Conservation (phyloP, 257 asterid species). For the Linaria vulgaris region DNA sequence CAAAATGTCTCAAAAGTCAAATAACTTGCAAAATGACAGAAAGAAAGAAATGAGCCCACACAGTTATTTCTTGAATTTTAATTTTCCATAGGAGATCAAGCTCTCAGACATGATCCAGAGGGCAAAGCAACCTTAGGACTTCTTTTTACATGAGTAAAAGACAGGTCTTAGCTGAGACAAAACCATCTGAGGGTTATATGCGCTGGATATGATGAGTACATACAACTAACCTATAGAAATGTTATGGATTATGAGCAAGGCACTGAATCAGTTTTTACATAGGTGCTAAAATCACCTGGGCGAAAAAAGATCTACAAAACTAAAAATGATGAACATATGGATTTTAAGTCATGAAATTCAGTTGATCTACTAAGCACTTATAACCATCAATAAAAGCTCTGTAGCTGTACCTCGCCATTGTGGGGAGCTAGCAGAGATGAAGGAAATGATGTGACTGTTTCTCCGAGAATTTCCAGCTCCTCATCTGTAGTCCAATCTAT, state of each 20-base stretch:
- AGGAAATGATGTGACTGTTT: constrained; percentile 28
- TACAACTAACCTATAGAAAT: not conserved
- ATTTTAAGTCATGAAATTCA: not conserved
- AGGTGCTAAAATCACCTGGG: not conserved
- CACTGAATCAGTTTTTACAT: not conserved
- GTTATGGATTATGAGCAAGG: not conserved
- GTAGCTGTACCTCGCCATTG: not conserved
- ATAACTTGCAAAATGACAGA: no score
- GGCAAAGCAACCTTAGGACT: no score
- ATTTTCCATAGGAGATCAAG: no score
- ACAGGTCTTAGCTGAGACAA: no score
- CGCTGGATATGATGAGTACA: not conserved
- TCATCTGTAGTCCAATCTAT: constrained; percentile 60
- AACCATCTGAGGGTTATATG: no score
- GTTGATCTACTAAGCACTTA: constrained; percentile 5
- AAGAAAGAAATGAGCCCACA: no score
- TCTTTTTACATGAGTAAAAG: no score
- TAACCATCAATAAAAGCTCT: not conserved
- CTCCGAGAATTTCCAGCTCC: constrained; percentile 33
- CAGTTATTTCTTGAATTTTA: no score
- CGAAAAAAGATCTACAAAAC: not conserved
- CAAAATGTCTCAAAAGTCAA: no score
- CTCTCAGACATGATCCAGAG: no score
- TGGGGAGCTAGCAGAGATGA: constrained; percentile 14
- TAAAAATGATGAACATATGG: not conserved